Evolutionary conservation across 345 rosid genomes (phyloP).

Genomic region (Reutealis trisperma): DNA sequence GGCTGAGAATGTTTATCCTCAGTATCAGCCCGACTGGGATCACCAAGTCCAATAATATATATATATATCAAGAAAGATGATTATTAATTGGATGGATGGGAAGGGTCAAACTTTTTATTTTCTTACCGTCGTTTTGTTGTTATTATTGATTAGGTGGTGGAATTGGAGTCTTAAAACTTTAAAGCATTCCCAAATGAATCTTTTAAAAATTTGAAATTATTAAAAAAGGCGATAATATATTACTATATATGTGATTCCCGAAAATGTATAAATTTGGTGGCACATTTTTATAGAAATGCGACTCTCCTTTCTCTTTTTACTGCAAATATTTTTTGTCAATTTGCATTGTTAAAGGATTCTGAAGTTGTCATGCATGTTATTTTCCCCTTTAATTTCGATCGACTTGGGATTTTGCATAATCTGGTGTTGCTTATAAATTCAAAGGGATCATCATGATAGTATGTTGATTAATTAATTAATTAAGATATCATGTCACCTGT

Average conservation of each 20-base stretch:
- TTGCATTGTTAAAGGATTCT: background rate
- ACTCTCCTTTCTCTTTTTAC: too few species aligned
- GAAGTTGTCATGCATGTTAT: background rate
- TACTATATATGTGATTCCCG: conserved; percentile 4
- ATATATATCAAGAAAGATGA: too few species aligned
- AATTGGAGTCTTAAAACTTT: background rate
- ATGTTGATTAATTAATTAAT: conserved; percentile 14
- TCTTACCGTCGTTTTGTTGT: too few species aligned
- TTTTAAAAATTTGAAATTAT: background rate
- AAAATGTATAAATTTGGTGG: background rate
- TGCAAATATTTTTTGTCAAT: conserved; percentile 9
- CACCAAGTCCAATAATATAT: too few species aligned
- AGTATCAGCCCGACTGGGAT: too few species aligned
- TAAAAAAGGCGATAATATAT: background rate
- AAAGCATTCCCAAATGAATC: background rate
- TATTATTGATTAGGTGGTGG: background rate
- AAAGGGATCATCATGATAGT: conserved; percentile 18
- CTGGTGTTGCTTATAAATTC: background rate
- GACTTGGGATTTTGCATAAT: conserved; percentile 1
- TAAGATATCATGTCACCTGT: background rate
- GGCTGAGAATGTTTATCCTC: too few species aligned
- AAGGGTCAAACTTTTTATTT: background rate
- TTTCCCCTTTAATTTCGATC: background rate
- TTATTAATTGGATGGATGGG: background rate
- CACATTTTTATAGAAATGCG: background rate